phyloP scores from a whole-genome alignment of 768 basidiomycete genomes.

The Tulasnella sp. region DNA sequence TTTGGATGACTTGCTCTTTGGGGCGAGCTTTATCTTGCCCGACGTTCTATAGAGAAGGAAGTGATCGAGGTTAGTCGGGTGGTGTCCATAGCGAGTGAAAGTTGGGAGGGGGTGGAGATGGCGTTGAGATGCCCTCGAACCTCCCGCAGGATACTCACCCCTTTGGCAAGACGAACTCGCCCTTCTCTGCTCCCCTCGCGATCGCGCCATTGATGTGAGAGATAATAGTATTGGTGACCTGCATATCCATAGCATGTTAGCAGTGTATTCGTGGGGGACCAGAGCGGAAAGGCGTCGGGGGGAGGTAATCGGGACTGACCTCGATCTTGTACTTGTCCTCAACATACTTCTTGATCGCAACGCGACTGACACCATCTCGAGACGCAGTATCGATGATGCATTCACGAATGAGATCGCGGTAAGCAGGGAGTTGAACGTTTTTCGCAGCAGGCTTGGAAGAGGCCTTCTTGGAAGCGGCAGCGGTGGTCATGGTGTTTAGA shows the following conservation, averaged over 20 bases:
- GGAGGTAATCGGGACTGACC: conserved; percentile 29
- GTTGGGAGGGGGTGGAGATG: background rate
- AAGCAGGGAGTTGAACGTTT: background rate
- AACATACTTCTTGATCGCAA: conserved; percentile 78
- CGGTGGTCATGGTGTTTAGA: background rate
- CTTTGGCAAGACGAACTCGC: conserved; percentile 80
- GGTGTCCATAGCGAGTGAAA: conserved; percentile 26
- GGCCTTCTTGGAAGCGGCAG: background rate
- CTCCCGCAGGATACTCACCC: conserved; percentile 41
- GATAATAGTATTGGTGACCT: conserved; percentile 59
- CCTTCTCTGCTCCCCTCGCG: conserved; percentile 70
- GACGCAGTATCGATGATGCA: background rate
- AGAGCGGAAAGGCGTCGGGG: background rate
- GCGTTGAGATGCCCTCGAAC: background rate
- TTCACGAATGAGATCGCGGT: conserved; percentile 1
- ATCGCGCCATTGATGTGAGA: conserved; percentile 77
- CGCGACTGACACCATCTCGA: conserved; percentile 66
- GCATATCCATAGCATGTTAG: background rate
- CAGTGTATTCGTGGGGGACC: background rate
- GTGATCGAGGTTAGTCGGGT: background rate
- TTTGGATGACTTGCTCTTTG: conserved; percentile 49
- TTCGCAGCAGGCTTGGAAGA: background rate
- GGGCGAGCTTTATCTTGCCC: conserved; percentile 67
- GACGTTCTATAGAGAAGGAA: conserved; percentile 35
- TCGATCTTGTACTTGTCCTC: conserved; percentile 73